Evolutionary conservation across 441 rosid genomes (phyloP).

Genomic region (Adansonia gregorii): DNA sequence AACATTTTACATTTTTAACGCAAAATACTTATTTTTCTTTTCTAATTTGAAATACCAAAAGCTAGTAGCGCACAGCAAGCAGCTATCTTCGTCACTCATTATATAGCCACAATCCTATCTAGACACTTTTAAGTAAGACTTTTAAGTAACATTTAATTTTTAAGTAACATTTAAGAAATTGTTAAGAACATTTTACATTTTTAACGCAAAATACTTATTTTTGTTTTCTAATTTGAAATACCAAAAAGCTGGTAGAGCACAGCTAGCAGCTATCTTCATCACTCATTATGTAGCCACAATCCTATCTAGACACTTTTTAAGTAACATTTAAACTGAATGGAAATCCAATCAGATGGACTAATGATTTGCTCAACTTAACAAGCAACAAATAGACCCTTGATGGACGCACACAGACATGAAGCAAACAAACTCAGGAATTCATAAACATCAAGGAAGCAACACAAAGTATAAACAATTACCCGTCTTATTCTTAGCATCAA

Average conservation of each 20-base stretch:
- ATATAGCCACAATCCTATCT: not conserved
- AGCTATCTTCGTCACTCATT: not conserved
- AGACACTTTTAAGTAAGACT: not conserved
- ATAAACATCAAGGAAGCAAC: not conserved
- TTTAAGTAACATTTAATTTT: not conserved
- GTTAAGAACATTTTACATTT: not conserved
- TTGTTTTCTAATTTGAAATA: not conserved
- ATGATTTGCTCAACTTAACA: not conserved
- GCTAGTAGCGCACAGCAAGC: conserved; percentile 6
- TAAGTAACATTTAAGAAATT: no score
- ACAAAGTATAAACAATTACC: conserved; percentile 29
- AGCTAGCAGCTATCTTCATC: not conserved
- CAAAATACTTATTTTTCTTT: not conserved
- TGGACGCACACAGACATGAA: not conserved
- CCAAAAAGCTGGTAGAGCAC: not conserved
- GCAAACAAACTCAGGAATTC: not conserved
- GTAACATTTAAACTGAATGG: not conserved
- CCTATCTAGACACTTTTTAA: not conserved
- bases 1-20: not conserved
- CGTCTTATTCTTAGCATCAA: conserved; percentile 48
- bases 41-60: not conserved
- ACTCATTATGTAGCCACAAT: not conserved
- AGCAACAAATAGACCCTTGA: not conserved
- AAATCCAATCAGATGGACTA: not conserved
- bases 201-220: not conserved